Conservation (phyloP, 1,139 yeast genomes). For the Scheffersomyces illinoinensis region DNA sequence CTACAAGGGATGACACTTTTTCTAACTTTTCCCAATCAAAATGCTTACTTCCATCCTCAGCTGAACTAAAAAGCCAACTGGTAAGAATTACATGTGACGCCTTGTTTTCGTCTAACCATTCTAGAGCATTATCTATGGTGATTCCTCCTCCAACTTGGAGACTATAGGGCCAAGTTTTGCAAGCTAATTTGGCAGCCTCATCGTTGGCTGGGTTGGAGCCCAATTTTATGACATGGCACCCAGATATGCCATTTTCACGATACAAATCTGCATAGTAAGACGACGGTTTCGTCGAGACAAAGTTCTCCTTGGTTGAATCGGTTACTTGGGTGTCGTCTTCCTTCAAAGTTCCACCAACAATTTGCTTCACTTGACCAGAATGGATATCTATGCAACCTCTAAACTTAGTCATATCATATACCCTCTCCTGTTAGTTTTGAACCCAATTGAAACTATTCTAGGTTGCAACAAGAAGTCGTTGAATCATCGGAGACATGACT, state of each 20-base stretch:
- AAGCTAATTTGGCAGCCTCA: slow-evolving; percentile 76
- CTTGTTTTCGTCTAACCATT: slow-evolving; percentile 64
- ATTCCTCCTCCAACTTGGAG: slow-evolving; percentile 96
- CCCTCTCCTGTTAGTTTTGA: not conserved
- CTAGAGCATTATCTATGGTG: slow-evolving; percentile 64
- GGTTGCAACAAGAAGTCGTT: not conserved
- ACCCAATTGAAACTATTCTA: not conserved
- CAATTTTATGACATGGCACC: slow-evolving; percentile 91
- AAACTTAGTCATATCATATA: slow-evolving; percentile 68
- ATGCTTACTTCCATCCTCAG: slow-evolving; percentile 27
- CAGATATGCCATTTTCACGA: slow-evolving; percentile 52
- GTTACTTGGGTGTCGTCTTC: slow-evolving; percentile 43
- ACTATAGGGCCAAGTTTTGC: slow-evolving; percentile 68
- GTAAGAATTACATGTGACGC: slow-evolving; percentile 92
- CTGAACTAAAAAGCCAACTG: slow-evolving; percentile 75
- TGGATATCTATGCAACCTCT: slow-evolving; percentile 96
- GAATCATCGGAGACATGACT: not conserved
- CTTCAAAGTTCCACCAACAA: slow-evolving; percentile 87
- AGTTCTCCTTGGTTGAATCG: slow-evolving; percentile 65
- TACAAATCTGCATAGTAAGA: slow-evolving; percentile 78
- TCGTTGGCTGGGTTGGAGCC: slow-evolving; percentile 80
- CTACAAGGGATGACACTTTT: slow-evolving; percentile 51
- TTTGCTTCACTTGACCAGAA: slow-evolving; percentile 92
- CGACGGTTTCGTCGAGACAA: slow-evolving; percentile 75
- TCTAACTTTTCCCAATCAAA: slow-evolving; percentile 58